These are phyloP conservation scores for Cicer cuneatum DNA, from an alignment of 306 rosid genomes.

Conservation along the genomic window DNA sequence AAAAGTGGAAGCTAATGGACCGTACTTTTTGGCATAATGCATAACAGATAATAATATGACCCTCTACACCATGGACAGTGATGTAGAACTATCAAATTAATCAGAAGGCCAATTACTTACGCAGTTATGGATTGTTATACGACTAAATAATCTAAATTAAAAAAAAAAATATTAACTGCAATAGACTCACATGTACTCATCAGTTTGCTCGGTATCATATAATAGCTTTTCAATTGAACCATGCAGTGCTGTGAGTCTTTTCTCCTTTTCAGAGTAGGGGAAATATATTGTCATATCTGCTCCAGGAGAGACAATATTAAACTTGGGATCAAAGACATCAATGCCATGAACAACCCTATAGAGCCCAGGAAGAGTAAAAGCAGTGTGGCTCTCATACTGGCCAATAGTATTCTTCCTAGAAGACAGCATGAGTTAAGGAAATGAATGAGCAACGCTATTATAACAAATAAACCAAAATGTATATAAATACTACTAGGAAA, in stretches of 20 bases:
- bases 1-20: constrained; percentile 18
- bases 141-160: constrained; percentile 8
- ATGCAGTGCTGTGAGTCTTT: constrained; percentile 81
- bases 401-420: constrained; percentile 91
- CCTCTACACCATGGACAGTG: no score
- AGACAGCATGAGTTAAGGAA: constrained; percentile 30
- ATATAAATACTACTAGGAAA: neutral
- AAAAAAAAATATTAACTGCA: neutral
- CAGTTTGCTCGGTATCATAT: constrained; percentile 68
- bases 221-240: constrained; percentile 75
- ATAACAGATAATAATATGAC: no score
- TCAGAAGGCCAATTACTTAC: constrained; percentile 19
- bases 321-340: constrained; percentile 98
- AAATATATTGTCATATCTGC: constrained; percentile 88
- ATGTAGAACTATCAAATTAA: no score
- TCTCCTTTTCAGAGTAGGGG: constrained; percentile 77
- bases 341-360: constrained; percentile 96
- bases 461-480: neutral
- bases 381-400: constrained; percentile 90
- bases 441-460: constrained; percentile 20
- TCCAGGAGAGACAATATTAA: constrained; percentile 97
- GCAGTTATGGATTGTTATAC: neutral
- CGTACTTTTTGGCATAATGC: neutral
- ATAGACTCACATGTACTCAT: constrained; percentile 72
- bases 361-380: constrained; percentile 90